Evolutionary conservation across 192 early-diverging fungal genomes (phyloP), one percentile per base, ranked within the genome.

Genomic region (Mortierella hygrophila): DNA sequence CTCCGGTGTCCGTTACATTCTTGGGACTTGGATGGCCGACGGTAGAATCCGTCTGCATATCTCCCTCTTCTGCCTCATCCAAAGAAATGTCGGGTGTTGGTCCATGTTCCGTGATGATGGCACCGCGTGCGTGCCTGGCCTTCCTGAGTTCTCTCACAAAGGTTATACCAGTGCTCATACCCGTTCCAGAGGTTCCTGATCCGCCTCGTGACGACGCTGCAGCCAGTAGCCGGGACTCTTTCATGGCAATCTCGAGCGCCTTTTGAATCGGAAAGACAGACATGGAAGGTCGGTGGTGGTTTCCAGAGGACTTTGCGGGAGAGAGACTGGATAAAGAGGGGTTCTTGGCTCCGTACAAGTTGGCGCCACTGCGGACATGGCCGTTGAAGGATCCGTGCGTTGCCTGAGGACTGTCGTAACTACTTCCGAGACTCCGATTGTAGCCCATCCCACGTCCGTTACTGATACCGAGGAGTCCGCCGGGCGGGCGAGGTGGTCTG

Each of bases 231-330:
- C 75, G 65, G 32, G 75, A 81, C 47, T 86, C 84, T 69, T 86
- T 86, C 79, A 86, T 74, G 2, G 79, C 76, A 60, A 86, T 86
- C 18, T 86, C 84, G 26, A 86, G 72, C 0, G 84, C 84, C 42
- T 86, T 86, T 77, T 86, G 84, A 52, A 86, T 86, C 23, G 84
- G 84, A 72, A 86, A 86, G 26, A 86, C 68, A 29, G 84, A 86
- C 35, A 70, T 57, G 29, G 79, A 72, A 32, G 79, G 76, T 8
- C 79, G 78, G 16, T 73, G 75, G 38, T 73, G 47, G 26, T 29
- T 32, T 38, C 44, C 74, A 23, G 75, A 70, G 1, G 83, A 76
- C 23, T 75, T 81, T 38, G 52, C 18, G 3, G 78, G 75, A 10
- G 72, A 37, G 1, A 86, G 15, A 55, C 84, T 79, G 32, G 84